Conservation (phyloP, 192 early-diverging fungal species). For the Gonapodya prolifera region DNA sequence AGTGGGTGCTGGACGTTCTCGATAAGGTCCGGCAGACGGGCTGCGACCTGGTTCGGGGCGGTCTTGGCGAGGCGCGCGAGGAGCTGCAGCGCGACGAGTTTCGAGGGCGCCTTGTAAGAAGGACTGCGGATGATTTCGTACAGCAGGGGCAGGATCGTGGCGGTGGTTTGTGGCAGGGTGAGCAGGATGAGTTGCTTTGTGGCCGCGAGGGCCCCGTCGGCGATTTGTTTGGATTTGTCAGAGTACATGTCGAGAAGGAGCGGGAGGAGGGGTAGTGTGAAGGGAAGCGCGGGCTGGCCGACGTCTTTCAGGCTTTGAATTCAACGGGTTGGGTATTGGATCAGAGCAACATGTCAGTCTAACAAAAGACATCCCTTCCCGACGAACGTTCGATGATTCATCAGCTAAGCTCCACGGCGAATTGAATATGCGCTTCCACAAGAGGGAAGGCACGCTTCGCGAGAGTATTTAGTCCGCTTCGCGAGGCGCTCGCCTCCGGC, state of each 20-base stretch:
- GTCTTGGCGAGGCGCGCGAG: conserved; percentile 27
- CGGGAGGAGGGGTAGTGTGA: conserved; percentile 47
- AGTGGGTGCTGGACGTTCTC: neutral
- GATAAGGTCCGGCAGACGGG: neutral
- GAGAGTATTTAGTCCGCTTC: too few species aligned
- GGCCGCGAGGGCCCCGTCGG: conserved; percentile 24
- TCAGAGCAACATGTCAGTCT: too few species aligned
- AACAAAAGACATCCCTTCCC: too few species aligned
- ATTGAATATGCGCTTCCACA: too few species aligned
- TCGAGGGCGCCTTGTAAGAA: conserved; percentile 60
- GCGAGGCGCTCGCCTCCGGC: too few species aligned
- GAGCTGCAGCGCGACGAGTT: conserved; percentile 31
- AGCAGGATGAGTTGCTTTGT: conserved; percentile 26
- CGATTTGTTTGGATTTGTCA: conserved; percentile 33
- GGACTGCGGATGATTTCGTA: conserved; percentile 50
- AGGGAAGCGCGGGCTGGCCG: conserved; percentile 22
- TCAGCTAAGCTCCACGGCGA: too few species aligned
- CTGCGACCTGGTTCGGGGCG: conserved; percentile 8
- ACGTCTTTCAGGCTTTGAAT: neutral
- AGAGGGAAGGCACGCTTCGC: too few species aligned
- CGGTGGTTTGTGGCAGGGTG: conserved; percentile 28
- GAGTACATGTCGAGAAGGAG: conserved; percentile 47
- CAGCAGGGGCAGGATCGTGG: conserved; percentile 49
- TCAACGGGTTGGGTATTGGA: too few species aligned
- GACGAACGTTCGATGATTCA: too few species aligned